Conservation (phyloP, 345 rosid species). For the Erysimum cheiranthoides region DNA sequence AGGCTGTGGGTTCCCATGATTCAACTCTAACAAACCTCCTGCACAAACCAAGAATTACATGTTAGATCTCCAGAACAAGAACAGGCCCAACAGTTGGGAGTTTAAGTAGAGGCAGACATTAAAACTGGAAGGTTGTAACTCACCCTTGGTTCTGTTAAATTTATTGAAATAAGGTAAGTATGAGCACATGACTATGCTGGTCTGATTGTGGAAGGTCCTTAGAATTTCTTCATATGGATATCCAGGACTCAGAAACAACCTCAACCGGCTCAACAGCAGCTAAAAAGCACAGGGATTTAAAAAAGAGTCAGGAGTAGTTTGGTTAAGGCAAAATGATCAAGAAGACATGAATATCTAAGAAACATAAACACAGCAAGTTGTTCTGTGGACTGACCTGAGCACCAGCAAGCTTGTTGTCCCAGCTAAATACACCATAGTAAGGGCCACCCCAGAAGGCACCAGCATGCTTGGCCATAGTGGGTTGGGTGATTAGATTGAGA, state of each 20-base stretch:
- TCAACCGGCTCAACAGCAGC: conserved; percentile 82
- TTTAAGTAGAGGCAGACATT: conserved; percentile 6
- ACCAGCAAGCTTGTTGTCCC: conserved; percentile 99
- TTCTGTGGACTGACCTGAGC: conserved; percentile 68
- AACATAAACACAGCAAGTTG: conserved; percentile 26
- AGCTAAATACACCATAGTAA: conserved; percentile 85
- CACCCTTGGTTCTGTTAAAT: conserved; percentile 78
- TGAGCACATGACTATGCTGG: conserved; percentile 83
- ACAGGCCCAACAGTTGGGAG: conserved; percentile 32
- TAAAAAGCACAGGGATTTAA: conserved; percentile 37
- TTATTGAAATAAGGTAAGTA: conserved; percentile 70
- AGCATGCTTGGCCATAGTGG: conserved; percentile 82
- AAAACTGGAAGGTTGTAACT: conserved; percentile 21
- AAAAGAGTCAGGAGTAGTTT: neutral
- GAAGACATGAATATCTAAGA: neutral
- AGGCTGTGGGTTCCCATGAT: conserved; percentile 97
- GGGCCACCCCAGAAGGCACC: conserved; percentile 95
- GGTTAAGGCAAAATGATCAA: neutral
- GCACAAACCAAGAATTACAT: conserved; percentile 26
- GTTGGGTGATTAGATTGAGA: conserved; percentile 75
- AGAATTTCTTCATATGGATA: conserved; percentile 93
- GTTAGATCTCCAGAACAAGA: conserved; percentile 9
- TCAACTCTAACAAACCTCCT: conserved; percentile 90
- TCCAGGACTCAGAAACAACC: conserved; percentile 90
- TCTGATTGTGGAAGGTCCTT: conserved; percentile 88